Evolutionary conservation across 441 rosid genomes (phyloP), one percentile per base, ranked within the genome.

Genomic region (Syzygium malaccense): DNA sequence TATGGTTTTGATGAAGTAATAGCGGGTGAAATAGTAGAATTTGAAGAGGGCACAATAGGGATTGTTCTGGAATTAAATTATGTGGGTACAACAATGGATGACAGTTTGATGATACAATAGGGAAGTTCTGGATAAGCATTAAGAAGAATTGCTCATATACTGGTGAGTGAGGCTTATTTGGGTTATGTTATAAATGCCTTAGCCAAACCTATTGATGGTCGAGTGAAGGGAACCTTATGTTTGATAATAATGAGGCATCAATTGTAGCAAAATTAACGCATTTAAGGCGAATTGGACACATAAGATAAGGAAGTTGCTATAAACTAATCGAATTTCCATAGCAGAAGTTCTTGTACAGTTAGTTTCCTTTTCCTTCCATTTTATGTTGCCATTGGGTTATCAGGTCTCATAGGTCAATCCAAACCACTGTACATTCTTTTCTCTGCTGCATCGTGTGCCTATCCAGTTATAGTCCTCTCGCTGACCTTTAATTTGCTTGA

Each of bases 61-160:
- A 75, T 41, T 23, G 8, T 3, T 75, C 17, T 41, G 49, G n/a
- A 75, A 5, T 75, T 3, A 75, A 41, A 41, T 75, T 23, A 84
- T 88, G 71, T 80, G 3, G 51, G 78, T 88, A 32, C 84, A 80
- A 84, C 54, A 84, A 88, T 88, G 86, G 48, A 86, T 79, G 86
- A 86, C 33, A n/a, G 86, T 86, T 89, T 51, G 17, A 86, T 78
- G 86, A 86, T 78, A 64, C 88, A 85, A 88, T 37, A 85, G 62
- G 83, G 75, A 87, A 84, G 89, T 57, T 83, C 87, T 87, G 91
- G 56, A 89, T 87, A 89, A 84, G 89, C 87, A 87, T 87, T 71
- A 32, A 8, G 91, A 87, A 89, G 89, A 87, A 87, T 87, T 87
- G 85, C 87, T 89, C 56, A 89, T 85, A 79, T 89, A 60, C 83